Base-by-base conservation (phyloP, 2,329 filamentous ascomycete species). In the Aspergillus udagawae region DNA sequence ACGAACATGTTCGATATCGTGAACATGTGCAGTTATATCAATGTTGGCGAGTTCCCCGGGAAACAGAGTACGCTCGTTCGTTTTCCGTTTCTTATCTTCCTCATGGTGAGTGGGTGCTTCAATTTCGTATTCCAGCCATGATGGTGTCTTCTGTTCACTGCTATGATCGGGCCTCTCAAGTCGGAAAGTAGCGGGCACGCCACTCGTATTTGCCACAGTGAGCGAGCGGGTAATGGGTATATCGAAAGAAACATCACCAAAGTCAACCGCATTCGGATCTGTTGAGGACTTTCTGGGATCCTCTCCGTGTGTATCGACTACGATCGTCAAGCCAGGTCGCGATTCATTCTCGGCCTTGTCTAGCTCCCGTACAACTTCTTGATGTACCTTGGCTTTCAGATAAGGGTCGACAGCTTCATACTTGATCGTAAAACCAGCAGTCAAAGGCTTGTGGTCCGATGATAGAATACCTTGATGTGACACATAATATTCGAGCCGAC, bases 401-500 rank as follows among this genome's bases (percentile, higher is more conserved):
- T 93, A 87, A 0, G 92, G 89, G 0, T 95, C 86, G 1, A 96
- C 90, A 0, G 90, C 89, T 60, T 97, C 90, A 69, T 94, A 97
- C 48, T 89, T 87, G 7, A 99, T 75, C 0, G 84, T 88, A 69
- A 97, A 97, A 0, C 92, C 79, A 0, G 92, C 91, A 57, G 87
- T 85, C 1, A 99, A 77, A 0, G 94, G 95, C 71, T 99, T 99
- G 75, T 99, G 94, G 66, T 99, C 94, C 0, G 93, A 97, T 0
- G 93, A 96, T 17, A 90, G 83, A 25, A 99, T 87, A 20, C 89
- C 83, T 72, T 97, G 94, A 67, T 97, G 91, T 0, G 92, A 93
- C 0, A 87, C 86, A 71, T 99, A 99, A 57, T 89, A 80, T 53
- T 85, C 79, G n/a, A 86, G 72, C 25, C 72, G 67, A 28, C 87